Percentiles rank a stretch among this genome's conserved stretches.
Conservation (phyloP, 768 basidiomycete genomes). For the Leccinum barrowsii region DNA sequence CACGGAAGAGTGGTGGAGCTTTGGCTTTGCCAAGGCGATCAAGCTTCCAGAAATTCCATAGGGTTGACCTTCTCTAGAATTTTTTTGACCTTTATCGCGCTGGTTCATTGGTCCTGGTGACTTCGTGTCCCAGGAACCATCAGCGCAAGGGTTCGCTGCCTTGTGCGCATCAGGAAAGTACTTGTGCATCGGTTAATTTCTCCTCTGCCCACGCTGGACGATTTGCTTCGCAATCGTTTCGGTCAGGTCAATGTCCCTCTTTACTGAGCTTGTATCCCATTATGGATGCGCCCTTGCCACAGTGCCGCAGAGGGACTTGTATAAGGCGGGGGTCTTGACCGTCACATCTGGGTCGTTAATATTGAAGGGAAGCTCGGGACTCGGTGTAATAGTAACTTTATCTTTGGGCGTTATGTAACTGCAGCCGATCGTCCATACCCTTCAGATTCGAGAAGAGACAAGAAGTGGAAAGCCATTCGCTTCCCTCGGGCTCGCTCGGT, state of each 20-base stretch:
- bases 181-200: neutral
- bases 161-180: neutral
- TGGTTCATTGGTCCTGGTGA: slow-evolving; percentile 3
- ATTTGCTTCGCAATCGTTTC: neutral
- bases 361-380: slow-evolving; percentile 12
- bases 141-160: slow-evolving; percentile 14
- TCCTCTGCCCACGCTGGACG: neutral
- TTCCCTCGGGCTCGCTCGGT: slow-evolving; percentile 14
- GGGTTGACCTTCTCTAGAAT: slow-evolving; percentile 9
- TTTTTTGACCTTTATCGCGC: slow-evolving; percentile 18
- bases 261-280: neutral
- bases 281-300: neutral
- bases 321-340: slow-evolving; percentile 5
- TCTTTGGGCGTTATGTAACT: slow-evolving; percentile 26
- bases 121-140: slow-evolving; percentile 23
- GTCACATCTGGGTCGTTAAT: slow-evolving; percentile 9
- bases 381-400: slow-evolving; percentile 23
- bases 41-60: slow-evolving; percentile 11
- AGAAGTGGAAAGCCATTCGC: slow-evolving; percentile 21
- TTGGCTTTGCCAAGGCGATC: slow-evolving; percentile 13
- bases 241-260: neutral
- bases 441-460: slow-evolving; percentile 15
- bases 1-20: neutral
- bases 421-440: slow-evolving; percentile 4
- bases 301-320: neutral